A percentile compares a stretch with the other conserved stretches of the same genome.
Conservation (phyloP, 73 alveolate species). For the Paramecium sonneborni region DNA sequence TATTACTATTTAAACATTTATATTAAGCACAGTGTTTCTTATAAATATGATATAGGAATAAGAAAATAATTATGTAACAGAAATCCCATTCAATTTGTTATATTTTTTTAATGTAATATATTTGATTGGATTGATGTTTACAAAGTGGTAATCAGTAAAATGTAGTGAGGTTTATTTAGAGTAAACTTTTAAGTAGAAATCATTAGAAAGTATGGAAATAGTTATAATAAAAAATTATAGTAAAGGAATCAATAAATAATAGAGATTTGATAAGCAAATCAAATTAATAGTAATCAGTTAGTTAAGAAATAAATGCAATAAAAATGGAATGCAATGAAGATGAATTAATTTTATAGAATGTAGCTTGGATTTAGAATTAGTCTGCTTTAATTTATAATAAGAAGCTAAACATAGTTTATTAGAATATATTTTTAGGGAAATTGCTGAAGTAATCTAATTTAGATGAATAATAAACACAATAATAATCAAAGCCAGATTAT, state of each 20-base stretch:
- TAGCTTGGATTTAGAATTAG: slow-evolving; percentile 27
- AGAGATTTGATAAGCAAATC: slow-evolving; percentile 7
- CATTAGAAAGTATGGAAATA: not conserved
- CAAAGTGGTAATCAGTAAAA: not conserved
- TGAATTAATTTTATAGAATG: not conserved
- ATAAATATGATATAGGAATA: not conserved
- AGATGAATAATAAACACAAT: not conserved
- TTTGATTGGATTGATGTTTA: not conserved
- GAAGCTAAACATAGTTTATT: not conserved
- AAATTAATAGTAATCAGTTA: not conserved
- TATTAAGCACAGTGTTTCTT: not conserved
- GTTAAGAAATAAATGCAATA: not conserved
- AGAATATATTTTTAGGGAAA: slow-evolving; percentile 38
- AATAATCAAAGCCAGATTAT: not conserved
- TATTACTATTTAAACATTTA: not conserved
- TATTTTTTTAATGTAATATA: not conserved
- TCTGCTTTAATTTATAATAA: slow-evolving; percentile 36
- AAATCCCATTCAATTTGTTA: not conserved
- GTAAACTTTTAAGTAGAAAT: not conserved
- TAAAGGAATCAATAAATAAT: slow-evolving; percentile 11
- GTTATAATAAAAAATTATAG: not conserved
- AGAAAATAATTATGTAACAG: not conserved
- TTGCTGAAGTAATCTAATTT: not conserved
- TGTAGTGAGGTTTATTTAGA: not conserved
- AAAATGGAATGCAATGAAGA: not conserved